A percentile compares a stretch with the other conserved stretches of the same genome.
These are phyloP conservation scores for Malassezia obtusa DNA, from an alignment of 1,284 basidiomycete genomes.

Conservation along the genomic window DNA sequence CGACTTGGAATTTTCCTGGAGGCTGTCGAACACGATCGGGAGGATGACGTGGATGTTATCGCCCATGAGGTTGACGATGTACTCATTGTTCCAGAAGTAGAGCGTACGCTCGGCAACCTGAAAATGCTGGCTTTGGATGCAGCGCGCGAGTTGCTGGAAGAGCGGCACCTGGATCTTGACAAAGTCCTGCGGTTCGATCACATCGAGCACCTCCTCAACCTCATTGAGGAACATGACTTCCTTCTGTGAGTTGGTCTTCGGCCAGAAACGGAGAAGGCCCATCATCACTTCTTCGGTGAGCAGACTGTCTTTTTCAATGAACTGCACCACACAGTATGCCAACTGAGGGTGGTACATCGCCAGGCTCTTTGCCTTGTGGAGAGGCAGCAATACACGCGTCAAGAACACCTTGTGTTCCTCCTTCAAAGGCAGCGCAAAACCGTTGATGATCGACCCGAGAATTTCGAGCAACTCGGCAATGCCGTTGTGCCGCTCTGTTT, in stretches of 20 bases:
- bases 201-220: slow-evolving; percentile 96
- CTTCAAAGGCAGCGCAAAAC: slow-evolving; percentile 93
- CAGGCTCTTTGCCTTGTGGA: slow-evolving; percentile 95
- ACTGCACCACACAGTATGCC: slow-evolving; percentile 98
- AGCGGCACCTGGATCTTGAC: slow-evolving; percentile 88
- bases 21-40: slow-evolving; percentile 93
- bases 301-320: slow-evolving; percentile 87
- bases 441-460: slow-evolving; percentile 98
- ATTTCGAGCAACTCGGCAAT: slow-evolving; percentile 98
- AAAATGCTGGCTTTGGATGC: slow-evolving; percentile 99
- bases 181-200: slow-evolving; percentile 93
- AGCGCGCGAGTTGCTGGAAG: slow-evolving; percentile 88
- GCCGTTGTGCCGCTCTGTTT: slow-evolving; percentile 96
- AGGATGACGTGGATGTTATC: slow-evolving; percentile 82
- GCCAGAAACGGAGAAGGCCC: slow-evolving; percentile 92
- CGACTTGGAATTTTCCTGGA: slow-evolving; percentile 90
- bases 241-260: slow-evolving; percentile 99
- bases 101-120: slow-evolving; percentile 55
- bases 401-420: slow-evolving; percentile 99
- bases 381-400: slow-evolving; percentile 83
- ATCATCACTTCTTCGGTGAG: slow-evolving; percentile 92
- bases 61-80: slow-evolving; percentile 97
- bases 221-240: slow-evolving; percentile 99
- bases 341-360: slow-evolving; percentile 96
- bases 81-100: slow-evolving; percentile 69